phyloP scores from a whole-genome alignment of 176 grass and related monocot species.

The Hyparrhenia diplandra region DNA sequence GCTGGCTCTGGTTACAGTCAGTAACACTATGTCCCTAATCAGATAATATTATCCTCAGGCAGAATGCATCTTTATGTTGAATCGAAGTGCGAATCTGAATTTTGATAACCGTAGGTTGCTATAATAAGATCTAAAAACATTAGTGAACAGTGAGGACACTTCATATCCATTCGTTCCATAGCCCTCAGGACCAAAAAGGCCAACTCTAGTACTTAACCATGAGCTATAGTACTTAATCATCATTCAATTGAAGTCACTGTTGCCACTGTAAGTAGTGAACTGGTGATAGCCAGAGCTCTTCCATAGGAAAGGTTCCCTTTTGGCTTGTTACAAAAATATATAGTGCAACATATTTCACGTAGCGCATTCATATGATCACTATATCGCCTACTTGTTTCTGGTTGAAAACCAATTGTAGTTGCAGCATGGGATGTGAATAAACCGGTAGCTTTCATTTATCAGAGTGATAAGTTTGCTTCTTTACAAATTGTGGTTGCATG shows the following conservation, averaged over 20 bases:
- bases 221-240: neutral
- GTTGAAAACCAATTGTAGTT: neutral
- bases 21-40: neutral
- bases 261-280: neutral
- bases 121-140: neutral
- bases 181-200: neutral
- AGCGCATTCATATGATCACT: neutral
- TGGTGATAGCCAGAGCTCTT: neutral
- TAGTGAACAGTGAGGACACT: neutral
- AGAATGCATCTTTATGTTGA: neutral
- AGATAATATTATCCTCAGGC: neutral
- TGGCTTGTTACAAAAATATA: constrained; percentile 1
- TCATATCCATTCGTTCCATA: neutral
- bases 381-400: neutral
- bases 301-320: neutral
- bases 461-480: neutral
- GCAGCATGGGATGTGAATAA: neutral
- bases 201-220: neutral
- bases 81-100: neutral
- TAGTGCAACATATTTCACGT: neutral
- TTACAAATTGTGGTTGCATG: neutral
- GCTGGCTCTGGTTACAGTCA: neutral
- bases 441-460: neutral
- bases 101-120: neutral
- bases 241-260: neutral